phyloP scores from a whole-genome alignment of 169 alveolate species.

The Cryptosporidium baileyi region DNA sequence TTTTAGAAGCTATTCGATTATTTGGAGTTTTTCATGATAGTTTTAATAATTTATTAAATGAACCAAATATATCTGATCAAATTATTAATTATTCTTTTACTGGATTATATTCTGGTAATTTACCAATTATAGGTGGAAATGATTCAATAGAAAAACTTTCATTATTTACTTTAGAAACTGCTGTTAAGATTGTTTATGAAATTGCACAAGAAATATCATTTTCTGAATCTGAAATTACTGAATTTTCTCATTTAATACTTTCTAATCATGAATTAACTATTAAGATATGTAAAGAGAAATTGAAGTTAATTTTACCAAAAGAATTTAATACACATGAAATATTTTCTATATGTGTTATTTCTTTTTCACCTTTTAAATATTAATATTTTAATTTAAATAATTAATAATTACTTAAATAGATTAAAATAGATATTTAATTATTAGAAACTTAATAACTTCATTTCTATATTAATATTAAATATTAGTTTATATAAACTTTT shows the following conservation, averaged over 20 bases:
- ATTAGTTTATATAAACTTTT: not conserved
- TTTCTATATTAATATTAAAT: not conserved
- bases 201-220: not conserved
- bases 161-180: constrained; percentile 12
- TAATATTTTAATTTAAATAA: no score
- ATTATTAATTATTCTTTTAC: not conserved
- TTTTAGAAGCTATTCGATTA: constrained; percentile 31
- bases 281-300: not conserved
- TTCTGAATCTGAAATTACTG: not conserved
- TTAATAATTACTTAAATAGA: no score
- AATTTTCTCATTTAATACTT: not conserved
- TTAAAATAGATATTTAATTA: no score
- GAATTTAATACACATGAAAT: constrained; percentile 8
- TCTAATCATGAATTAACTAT: not conserved
- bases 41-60: not conserved
- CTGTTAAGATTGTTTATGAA: constrained; percentile 7
- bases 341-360: constrained; percentile 1
- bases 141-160: not conserved
- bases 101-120: constrained; percentile 24
- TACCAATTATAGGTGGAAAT: constrained; percentile 39
- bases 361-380: constrained; percentile 44
- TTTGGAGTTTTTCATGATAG: constrained; percentile 55
- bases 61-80: not conserved
- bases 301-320: not conserved
- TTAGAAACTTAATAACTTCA: not conserved